Evolutionary conservation across 1,139 yeast species (phyloP), one percentile per base, ranked within the genome.

Genomic region (Sugiyamaella paludigena): DNA sequence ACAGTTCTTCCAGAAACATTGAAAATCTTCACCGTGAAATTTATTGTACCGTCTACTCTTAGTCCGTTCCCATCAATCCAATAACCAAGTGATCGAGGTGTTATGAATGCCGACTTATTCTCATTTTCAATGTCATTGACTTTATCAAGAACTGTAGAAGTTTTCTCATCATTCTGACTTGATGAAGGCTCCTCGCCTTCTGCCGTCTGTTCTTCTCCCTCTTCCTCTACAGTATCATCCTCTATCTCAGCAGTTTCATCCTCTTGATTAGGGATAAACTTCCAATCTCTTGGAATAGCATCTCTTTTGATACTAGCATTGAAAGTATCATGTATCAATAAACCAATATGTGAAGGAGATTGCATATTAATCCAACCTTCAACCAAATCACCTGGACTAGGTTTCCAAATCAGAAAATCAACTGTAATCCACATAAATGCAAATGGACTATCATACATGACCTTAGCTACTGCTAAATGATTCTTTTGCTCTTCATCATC

Each of bases 291-390:
- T 13, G 98, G 98, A 55, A 92, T 88, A 59, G 81, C 81, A 64
- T 78, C 84, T 66, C 87, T 83, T 67, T 87, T 87, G 57, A 92
- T 88, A 47, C 94, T 83, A 31, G 97, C 98, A 70, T 92, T 94
- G 73, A 92, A 92, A 0, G 95, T 87, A 68, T 92, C 98, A 66
- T 87, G 92, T 47, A 92, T 77, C 58, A 92, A 77, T 56, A 92
- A 74, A 53, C 98, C 98, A 62, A 94, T 84, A 65, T 92, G 98
- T 7, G 96, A 85, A 12, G 96, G 96, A 1, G 97, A 84, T 72
- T 91, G 97, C 79, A 92, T 81, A 71, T 88, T 88, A 50, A 87
- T 78, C 72, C 81, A 78, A 6, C 98, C 98, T 65, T 91, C 95
- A 30, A 91, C 69, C 1, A 75, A 71, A 62, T 92, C 98, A 5